A percentile compares a stretch with the other conserved stretches of the same genome.
Conservation (phyloP, 805 yeast species). For the Candida tallmaniae region DNA sequence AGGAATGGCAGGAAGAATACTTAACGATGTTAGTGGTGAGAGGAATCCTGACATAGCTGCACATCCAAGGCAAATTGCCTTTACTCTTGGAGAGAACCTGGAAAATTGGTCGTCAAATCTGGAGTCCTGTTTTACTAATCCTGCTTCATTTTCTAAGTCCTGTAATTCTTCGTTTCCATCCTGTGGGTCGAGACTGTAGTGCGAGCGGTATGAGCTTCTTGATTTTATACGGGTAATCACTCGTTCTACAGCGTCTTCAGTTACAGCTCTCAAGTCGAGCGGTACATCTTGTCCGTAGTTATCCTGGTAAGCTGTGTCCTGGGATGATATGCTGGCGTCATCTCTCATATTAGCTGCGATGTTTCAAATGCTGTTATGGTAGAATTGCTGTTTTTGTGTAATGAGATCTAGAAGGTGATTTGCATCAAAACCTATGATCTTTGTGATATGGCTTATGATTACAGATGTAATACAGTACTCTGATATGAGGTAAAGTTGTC, state of each 20-base stretch:
- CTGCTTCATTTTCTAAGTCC: neutral
- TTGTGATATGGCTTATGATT: too few relatives aligned
- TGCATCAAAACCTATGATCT: too few relatives aligned
- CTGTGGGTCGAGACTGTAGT: conserved; percentile 1
- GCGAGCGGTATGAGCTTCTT: conserved; percentile 6
- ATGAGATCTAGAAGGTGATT: too few relatives aligned
- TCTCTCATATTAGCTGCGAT: too few relatives aligned
- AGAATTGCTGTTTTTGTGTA: too few relatives aligned
- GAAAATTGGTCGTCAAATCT: conserved; percentile 8
- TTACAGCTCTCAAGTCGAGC: conserved; percentile 15
- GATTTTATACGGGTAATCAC: conserved; percentile 18
- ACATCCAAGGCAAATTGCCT: conserved; percentile 13
- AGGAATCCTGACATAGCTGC: conserved; percentile 31
- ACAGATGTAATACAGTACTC: too few relatives aligned
- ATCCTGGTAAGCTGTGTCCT: too few relatives aligned
- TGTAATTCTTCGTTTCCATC: conserved; percentile 1
- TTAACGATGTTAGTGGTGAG: conserved; percentile 41
- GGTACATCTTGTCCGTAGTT: conserved; percentile 14
- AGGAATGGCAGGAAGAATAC: conserved; percentile 50
- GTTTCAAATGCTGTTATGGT: too few relatives aligned
- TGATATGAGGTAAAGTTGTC: too few relatives aligned
- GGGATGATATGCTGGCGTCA: too few relatives aligned
- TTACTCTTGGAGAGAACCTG: conserved; percentile 12
- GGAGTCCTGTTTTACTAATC: neutral
- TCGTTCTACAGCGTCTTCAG: conserved; percentile 18